Evolutionary conservation across 2,329 filamentous ascomycete species (phyloP), one percentile per base, ranked within the genome.

Genomic region (Neoascochyta sp.): DNA sequence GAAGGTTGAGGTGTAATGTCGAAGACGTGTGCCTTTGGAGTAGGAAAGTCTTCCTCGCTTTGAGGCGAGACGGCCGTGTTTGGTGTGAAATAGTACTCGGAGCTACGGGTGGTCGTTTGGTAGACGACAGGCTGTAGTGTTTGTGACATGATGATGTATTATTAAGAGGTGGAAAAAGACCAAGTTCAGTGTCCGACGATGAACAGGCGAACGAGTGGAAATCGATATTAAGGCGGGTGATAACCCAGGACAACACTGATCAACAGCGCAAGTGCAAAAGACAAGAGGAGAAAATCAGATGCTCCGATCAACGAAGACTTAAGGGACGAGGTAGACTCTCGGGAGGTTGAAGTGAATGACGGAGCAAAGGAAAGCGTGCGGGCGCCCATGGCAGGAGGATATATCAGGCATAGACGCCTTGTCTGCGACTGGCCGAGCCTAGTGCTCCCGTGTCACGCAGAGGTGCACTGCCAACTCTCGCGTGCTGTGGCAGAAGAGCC

Each of bases 21-120:
- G 29, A 76, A 78, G 19, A 79, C 73, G 33, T 80, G 69, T 53
- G 76, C 81, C 50, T 78, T 72, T n/a, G 82, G 81, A 7, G 81
- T 84, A 22, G 81, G 83, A 54, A 86, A 86, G 57, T 86, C 69
- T 32, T 74, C 71, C 49, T 65, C 65, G 47, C 68, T 63, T 14
- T 65, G 63, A 9, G 73, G 71, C 16, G 66, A 66, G 17, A 39
- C 34, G 36, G 53, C 35, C 29, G 51, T 50, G 34, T 60, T 60
- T 44, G 55, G 61, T 38, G 55, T 58, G 45, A 46, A 66, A 59
- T 63, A 63, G 47, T 63, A 63, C 14, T 68, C 65, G 36, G 79
- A 41, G 74, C 81, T 80, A 74, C 81, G 74, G 41, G 65, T 36
- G 32, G 46, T 43, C 45, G 51, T 36, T 36, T 50, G 66, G 66